A percentile compares a stretch with the other conserved stretches of the same genome.
Evolutionary conservation across 1,284 basidiomycete species (phyloP).

Genomic region (Gymnopus androsaceus): DNA sequence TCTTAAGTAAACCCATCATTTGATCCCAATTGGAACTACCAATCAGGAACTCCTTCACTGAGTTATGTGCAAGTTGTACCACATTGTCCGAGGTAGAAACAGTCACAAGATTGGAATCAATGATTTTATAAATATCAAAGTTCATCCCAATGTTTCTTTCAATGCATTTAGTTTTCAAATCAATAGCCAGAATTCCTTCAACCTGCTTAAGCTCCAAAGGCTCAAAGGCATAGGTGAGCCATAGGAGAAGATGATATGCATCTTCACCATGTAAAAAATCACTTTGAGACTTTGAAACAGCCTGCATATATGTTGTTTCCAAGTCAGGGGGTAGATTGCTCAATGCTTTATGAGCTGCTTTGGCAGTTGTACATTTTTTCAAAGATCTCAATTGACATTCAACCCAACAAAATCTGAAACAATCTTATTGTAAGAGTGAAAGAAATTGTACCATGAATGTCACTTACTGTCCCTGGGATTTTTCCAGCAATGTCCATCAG

Average conservation of each 20-base stretch:
- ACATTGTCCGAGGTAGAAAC: not conserved
- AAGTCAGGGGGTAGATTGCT: not conserved
- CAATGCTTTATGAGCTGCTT: not conserved
- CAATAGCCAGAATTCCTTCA: not conserved
- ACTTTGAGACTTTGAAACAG: not conserved
- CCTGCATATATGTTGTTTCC: not conserved
- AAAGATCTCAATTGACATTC: not conserved
- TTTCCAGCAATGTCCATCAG: not conserved
- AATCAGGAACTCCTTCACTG: not conserved
- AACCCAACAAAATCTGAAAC: not conserved
- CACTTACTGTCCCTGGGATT: not conserved
- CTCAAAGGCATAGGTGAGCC: not conserved
- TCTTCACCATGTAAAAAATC: not conserved
- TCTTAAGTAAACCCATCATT: not conserved
- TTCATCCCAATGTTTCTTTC: not conserved
- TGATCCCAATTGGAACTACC: not conserved
- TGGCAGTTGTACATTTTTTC: not conserved
- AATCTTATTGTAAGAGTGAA: not conserved
- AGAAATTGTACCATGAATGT: not conserved
- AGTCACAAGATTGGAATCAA: not conserved
- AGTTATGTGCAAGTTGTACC: not conserved
- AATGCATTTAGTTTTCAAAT: not conserved
- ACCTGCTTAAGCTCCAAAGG: not conserved
- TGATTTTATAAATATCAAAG: not conserved
- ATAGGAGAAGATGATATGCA: not conserved